Base-by-base conservation (phyloP, 2,329 filamentous ascomycete genomes). In the Ophiocordyceps camponoti-leonardi region DNA sequence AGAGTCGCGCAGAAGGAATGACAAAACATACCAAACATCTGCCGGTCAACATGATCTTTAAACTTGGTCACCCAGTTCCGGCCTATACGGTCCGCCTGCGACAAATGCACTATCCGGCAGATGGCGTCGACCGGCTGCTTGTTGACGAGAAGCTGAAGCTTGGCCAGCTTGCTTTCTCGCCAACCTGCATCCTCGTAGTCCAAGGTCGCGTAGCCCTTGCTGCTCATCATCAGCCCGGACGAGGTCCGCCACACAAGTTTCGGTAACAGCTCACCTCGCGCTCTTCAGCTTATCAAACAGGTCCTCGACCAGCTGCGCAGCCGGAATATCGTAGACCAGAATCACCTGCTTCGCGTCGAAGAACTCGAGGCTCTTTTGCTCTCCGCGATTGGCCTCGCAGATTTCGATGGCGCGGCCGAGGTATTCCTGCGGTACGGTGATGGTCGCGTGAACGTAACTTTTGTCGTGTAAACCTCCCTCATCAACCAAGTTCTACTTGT, bases 161-260 rank as follows among this genome's bases (percentile, higher is more conserved):
- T 96, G 49, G 86, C 78, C 39, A 98, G 79, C 49, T 79, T 79
- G 56, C 83, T 86, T 49, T 75, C 67, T 20, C 82, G 78, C 76
- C 87, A 98, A 0, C 85, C 90, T 0, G 87, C 83, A 54, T 98
- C 92, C 65, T 98, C 92, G 60, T 98, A 98, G 61, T 98, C 92
- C 6, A 98, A 74, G 33, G 84, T 92, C 0, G 92, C 92, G 55
- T 98, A 98, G 12, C 92, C 92, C 61, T 94, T 95, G 2, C 65
- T 67, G 44, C 35, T 22, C n/a, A 31, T 52, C 14, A 51, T 43
- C 11, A 31, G 6, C 40, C 19, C 22, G 22, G 19, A 22, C 8
- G 22, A n/a, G n/a, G n/a, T 41, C 18, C 19, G 23, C 22, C 10
- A 1, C 16, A 41, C 11, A 4, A 14, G 14, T 23, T 14, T n/a